Evolutionary conservation across 2,329 filamentous ascomycete genomes (phyloP).

Genomic region (Colletotrichum trifolii): DNA sequence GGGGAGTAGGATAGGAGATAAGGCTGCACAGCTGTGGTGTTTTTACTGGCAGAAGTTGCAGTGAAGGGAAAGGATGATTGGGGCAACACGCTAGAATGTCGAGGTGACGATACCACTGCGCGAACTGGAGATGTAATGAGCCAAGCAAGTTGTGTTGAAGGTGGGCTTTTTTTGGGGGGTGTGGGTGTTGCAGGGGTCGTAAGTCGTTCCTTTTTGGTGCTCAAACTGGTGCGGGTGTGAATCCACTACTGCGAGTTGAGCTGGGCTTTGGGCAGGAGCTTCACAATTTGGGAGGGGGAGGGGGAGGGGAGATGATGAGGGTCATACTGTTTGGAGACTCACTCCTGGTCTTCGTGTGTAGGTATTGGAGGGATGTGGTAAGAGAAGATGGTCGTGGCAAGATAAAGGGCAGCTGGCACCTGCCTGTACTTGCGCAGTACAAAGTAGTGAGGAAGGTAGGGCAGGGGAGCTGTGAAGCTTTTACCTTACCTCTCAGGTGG

Average conservation of each 20-base stretch:
- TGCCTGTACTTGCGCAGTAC: too few species aligned
- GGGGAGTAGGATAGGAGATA: slow-evolving; percentile 26
- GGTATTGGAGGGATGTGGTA: slow-evolving; percentile 30
- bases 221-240: slow-evolving; percentile 23
- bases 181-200: slow-evolving; percentile 32
- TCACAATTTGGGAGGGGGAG: slow-evolving; percentile 28
- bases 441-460: too few species aligned
- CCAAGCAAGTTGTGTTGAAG: slow-evolving; percentile 30
- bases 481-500: too few species aligned
- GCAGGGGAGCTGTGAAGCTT: too few species aligned
- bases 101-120: slow-evolving; percentile 32
- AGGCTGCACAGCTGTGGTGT: slow-evolving; percentile 28
- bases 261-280: slow-evolving; percentile 22
- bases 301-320: slow-evolving; percentile 2
- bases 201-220: slow-evolving; percentile 32
- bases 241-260: slow-evolving; percentile 23
- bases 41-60: neutral
- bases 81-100: slow-evolving; percentile 24
- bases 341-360: too few species aligned
- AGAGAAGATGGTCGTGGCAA: neutral
- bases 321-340: slow-evolving; percentile 25
- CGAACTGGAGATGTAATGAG: slow-evolving; percentile 29
- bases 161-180: slow-evolving; percentile 31
- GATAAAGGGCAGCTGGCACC: neutral
- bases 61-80: slow-evolving; percentile 2